Base-by-base conservation (phyloP, 495 filamentous ascomycete genomes). In the Podospora sp. region DNA sequence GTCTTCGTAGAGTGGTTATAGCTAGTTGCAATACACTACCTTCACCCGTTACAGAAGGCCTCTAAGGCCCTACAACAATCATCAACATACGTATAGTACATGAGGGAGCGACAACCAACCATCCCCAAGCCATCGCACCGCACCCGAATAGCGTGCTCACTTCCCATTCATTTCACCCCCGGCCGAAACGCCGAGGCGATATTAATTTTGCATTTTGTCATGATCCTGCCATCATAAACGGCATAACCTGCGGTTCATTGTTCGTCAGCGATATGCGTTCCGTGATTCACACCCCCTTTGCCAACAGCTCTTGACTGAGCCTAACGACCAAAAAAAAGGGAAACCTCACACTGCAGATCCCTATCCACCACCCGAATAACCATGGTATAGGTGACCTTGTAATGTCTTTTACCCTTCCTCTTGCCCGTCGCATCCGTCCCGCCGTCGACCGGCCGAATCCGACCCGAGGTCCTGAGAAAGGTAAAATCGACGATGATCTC, bases 311-410 rank as follows among this genome's bases (percentile, higher is more conserved):
- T 14, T n/a, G n/a, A n/a, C n/a, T n/a, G n/a, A n/a, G n/a, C 24
- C 11, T 20, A n/a, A 18, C 50, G 16, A 53, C 50, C 50, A 55
- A 22, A 14, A n/a, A 55, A 11, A 35, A 40, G 33, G 36, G 16
- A 57, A 52, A 25, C 52, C 68, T 66, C 59, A 70, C 68, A 70
- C 50, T 55, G 57, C 36, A 70, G 25, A 36, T 70, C 63, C 8
- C 68, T 52, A 55, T 60, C 68, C 1, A 60, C 59, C 33, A 65
- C 62, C 63, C 57, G 53, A 2, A 69, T 69, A 52, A 61, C 50
- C 60, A 70, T 63, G 22, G 50, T 66, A 36, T 60, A 70, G 3
- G 46, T 50, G 21, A 66, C 68, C 51, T 49, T 35, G 51, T 69
- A 69, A 22, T 70, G 68, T 22, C 51, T 21, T 18, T 66, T 70